Conservation (phyloP, 805 yeast species). For the Nakazawaea sp. region DNA sequence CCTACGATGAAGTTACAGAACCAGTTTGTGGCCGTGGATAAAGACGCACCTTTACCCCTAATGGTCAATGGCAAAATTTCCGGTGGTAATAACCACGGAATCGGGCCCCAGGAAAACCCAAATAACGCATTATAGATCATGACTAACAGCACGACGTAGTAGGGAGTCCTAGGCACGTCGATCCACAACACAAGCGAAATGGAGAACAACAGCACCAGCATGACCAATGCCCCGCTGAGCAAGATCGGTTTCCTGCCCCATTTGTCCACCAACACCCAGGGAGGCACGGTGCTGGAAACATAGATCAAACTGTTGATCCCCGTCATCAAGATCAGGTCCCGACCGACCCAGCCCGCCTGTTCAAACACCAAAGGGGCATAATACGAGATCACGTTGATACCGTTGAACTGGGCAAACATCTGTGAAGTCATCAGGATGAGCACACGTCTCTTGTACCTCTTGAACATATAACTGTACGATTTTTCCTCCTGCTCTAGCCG, state of each 20-base stretch:
- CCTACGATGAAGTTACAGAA: conserved; percentile 85
- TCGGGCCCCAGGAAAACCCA: conserved; percentile 89
- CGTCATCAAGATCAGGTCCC: conserved; percentile 85
- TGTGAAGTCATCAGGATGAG: conserved; percentile 87
- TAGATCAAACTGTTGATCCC: conserved; percentile 68
- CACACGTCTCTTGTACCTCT: conserved; percentile 67
- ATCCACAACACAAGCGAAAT: conserved; percentile 57
- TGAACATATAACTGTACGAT: conserved; percentile 69
- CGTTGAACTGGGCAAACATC: conserved; percentile 89
- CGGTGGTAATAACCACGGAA: conserved; percentile 81
- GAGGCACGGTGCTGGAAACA: conserved; percentile 53
- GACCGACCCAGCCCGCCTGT: conserved; percentile 90
- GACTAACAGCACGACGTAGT: conserved; percentile 65
- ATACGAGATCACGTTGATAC: conserved; percentile 87
- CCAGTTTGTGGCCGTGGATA: conserved; percentile 89
- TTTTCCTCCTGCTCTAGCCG: conserved; percentile 71
- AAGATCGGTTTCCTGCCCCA: conserved; percentile 84
- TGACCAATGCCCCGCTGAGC: conserved; percentile 64
- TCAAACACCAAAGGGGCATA: conserved; percentile 93
- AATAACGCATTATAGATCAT: conserved; percentile 74
- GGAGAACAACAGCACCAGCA: conserved; percentile 60
- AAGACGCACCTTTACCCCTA: conserved; percentile 81
- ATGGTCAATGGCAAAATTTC: conserved; percentile 78
- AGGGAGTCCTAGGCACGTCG: conserved; percentile 50
- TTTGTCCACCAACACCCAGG: conserved; percentile 80